Conservation (phyloP, 2,329 filamentous ascomycete species). For the Epichloe hybrida region DNA sequence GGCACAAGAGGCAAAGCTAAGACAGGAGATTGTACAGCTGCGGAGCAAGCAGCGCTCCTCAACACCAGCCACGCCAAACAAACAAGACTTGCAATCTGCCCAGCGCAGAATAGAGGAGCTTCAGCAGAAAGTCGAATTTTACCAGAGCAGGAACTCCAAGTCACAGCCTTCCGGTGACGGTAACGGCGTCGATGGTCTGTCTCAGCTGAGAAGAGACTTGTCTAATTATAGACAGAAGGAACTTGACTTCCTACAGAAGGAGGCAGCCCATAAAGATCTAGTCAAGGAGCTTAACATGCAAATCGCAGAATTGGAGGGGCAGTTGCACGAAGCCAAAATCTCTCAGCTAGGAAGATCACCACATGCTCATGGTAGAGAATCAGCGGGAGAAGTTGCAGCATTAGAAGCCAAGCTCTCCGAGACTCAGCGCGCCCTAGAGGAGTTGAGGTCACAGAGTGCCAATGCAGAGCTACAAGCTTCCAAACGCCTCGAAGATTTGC, state of each 20-base stretch:
- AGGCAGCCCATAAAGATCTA: constrained; percentile 46
- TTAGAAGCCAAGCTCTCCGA: constrained; percentile 47
- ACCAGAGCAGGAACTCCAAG: constrained; percentile 30
- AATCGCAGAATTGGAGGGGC: constrained; percentile 52
- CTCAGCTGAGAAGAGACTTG: constrained; percentile 48
- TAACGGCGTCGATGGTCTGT: constrained; percentile 40
- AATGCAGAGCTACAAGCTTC: constrained; percentile 36
- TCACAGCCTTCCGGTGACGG: constrained; percentile 19
- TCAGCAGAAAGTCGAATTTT: constrained; percentile 46
- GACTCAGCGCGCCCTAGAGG: constrained; percentile 45
- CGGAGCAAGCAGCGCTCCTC: constrained; percentile 31
- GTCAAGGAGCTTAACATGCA: constrained; percentile 51
- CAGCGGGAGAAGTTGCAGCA: constrained; percentile 43
- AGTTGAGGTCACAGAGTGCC: constrained; percentile 34
- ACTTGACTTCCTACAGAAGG: constrained; percentile 50
- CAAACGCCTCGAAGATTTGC: constrained; percentile 31
- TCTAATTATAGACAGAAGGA: constrained; percentile 53
- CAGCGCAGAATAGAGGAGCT: constrained; percentile 52
- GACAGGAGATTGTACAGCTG: constrained; percentile 38
- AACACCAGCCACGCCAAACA: constrained; percentile 33
- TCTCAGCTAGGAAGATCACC: constrained; percentile 33
- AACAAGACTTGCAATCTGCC: constrained; percentile 40
- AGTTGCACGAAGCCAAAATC: constrained; percentile 50
- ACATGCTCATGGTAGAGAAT: constrained; percentile 33
- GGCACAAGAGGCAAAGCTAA: constrained; percentile 50